A percentile compares a stretch with the other conserved stretches of the same genome.
phyloP scores from a whole-genome alignment of 768 basidiomycete genomes.

The Boletus fagicola region DNA sequence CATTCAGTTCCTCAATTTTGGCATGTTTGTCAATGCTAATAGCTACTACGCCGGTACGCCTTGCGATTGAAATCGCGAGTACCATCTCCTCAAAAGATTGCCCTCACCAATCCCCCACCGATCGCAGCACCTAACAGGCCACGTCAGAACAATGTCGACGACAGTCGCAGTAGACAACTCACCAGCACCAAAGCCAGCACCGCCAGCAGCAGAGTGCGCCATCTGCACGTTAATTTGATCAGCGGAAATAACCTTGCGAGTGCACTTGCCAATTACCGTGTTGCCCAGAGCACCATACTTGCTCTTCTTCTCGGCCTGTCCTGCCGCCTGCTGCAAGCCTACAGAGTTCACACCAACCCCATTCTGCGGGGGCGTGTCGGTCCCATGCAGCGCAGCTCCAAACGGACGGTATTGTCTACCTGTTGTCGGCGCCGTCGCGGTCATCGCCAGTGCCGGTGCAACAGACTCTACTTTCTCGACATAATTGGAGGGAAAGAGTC shows the following conservation, averaged over 20 bases:
- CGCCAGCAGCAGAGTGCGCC: constrained; percentile 63
- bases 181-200: constrained; percentile 78
- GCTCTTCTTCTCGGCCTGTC: constrained; percentile 48
- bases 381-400: constrained; percentile 37
- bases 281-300: constrained; percentile 57
- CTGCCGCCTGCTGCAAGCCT: constrained; percentile 29
- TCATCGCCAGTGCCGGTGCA: not conserved
- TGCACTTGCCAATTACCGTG: constrained; percentile 42
- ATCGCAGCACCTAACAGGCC: constrained; percentile 45
- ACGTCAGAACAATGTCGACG: not conserved
- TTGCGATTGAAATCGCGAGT: too few relatives aligned
- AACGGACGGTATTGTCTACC: constrained; percentile 36
- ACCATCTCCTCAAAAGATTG: constrained; percentile 45
- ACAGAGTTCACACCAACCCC: constrained; percentile 30
- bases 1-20: too few relatives aligned
- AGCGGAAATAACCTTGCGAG: constrained; percentile 16
- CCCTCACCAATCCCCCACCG: constrained; percentile 47
- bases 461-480: constrained; percentile 53
- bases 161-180: constrained; percentile 18
- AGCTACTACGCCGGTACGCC: too few relatives aligned
- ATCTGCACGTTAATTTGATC: constrained; percentile 37
- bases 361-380: constrained; percentile 31
- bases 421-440: not conserved
- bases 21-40: too few relatives aligned
- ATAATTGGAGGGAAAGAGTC: constrained; percentile 75